Evolutionary conservation across 2,329 filamentous ascomycete genomes (phyloP), one percentile per base, ranked within the genome.

Genomic region (Elsinoe ampelina): DNA sequence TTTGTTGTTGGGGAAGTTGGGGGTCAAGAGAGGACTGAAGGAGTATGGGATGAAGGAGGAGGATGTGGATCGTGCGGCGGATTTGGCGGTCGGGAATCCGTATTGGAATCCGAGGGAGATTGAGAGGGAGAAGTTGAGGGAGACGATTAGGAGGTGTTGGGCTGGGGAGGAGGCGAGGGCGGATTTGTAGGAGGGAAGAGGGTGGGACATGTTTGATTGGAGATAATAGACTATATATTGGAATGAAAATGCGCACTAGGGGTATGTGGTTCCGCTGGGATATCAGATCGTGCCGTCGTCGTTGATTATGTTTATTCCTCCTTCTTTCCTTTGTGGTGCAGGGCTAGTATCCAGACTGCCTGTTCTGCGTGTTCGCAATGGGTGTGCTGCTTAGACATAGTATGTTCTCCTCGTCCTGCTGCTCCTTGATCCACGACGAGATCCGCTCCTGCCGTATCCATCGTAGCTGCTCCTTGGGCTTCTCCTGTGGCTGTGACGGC

Each of bases 21-120:
- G 73, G 55, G 79, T 83, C 8, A 77, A 77, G 67, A 72, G 75
- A 52, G 76, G 72, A 1, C 65, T 82, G 61, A 78, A 76, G 64
- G 75, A 76, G 3, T 77, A 77, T 62, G 81, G 81, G 0, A 78
- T 84, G 75, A 77, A 78, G 66, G 80, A 83, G 62, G 75, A 76
- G 32, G 78, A 82, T 63, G 72, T 84, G n/a, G 80, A 81, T 43
- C 78, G 77, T 66, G 81, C 79, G 1, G 79, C 77, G 2, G 78
- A 82, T 58, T 78, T 83, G 63, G 80, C 80, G 7, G 72, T 81
- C 3, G 70, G 71, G 32, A 82, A 81, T 61, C 75, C 78, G 10
- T 84, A 84, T 64, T 79, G 76, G 71, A 84, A 84, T 62, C 81
- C 81, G 0, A 70, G 81, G 39, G 66, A 69, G 6, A 70, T 84